phyloP scores from a whole-genome alignment of 192 early-diverging fungal genomes.

The Mortierella alpina region DNA sequence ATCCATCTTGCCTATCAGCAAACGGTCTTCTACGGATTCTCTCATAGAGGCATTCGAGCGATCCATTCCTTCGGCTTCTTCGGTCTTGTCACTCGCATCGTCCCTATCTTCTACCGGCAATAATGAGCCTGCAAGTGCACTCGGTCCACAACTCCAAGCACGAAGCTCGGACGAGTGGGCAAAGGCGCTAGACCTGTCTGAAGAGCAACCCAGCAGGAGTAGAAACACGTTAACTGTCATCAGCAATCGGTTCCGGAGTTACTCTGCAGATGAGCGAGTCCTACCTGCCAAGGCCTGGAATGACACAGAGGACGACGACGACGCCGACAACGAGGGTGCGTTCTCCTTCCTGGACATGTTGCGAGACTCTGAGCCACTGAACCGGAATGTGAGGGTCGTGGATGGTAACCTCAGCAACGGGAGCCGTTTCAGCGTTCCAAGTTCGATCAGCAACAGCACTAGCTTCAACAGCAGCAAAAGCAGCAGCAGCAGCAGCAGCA shows the following conservation, averaged over 20 bases:
- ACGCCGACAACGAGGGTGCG: not conserved
- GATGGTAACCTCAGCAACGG: conserved; percentile 1
- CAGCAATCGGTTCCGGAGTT: no score
- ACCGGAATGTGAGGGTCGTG: not conserved
- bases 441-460: not conserved
- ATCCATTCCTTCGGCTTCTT: not conserved
- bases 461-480: conserved; percentile 5
- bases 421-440: not conserved
- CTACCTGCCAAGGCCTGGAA: no score
- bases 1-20: not conserved
- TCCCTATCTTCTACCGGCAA: conserved; percentile 5
- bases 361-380: conserved; percentile 2
- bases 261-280: no score
- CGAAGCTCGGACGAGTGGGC: no score
- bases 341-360: conserved; percentile 20
- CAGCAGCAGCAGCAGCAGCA: not conserved
- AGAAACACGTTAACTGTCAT: no score
- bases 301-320: not conserved
- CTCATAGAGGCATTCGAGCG: conserved; percentile 6
- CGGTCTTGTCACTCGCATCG: conserved; percentile 19
- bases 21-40: conserved; percentile 10
- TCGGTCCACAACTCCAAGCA: not conserved
- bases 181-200: no score
- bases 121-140: not conserved
- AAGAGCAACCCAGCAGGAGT: no score